phyloP scores from a whole-genome alignment of 495 filamentous ascomycete species.

The Cryomyces minteri region DNA sequence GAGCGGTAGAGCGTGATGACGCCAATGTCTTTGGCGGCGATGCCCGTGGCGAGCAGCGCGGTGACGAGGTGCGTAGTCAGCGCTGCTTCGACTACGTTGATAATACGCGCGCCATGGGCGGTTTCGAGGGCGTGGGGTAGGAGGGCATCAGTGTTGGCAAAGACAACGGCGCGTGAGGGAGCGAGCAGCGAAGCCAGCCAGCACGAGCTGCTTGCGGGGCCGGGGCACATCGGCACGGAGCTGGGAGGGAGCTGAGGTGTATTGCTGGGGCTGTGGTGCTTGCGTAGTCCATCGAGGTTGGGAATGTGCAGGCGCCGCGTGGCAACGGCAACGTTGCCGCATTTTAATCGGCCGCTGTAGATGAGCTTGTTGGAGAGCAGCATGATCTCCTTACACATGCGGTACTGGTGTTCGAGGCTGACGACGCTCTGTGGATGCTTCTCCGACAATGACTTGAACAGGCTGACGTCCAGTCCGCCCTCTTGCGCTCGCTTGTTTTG shows the following conservation, averaged over 20 bases:
- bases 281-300: constrained; percentile 29
- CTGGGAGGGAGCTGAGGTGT: constrained; percentile 11
- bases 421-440: constrained; percentile 71
- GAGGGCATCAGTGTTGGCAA: constrained; percentile 75
- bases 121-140: constrained; percentile 40
- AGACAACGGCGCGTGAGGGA: constrained; percentile 51
- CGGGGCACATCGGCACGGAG: constrained; percentile 27
- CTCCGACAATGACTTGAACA: constrained; percentile 87
- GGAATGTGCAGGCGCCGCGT: constrained; percentile 38
- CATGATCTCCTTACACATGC: constrained; percentile 97
- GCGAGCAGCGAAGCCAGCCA: constrained; percentile 68
- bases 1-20: constrained; percentile 97
- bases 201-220: constrained; percentile 34
- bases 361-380: constrained; percentile 81
- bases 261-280: constrained; percentile 30
- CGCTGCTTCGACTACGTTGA: constrained; percentile 62
- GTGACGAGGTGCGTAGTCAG: constrained; percentile 65
- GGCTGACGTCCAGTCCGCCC: constrained; percentile 77
- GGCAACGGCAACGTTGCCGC: constrained; percentile 62
- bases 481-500: constrained; percentile 74
- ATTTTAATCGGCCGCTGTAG: constrained; percentile 76
- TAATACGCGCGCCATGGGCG: constrained; percentile 61
- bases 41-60: constrained; percentile 51
- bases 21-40: constrained; percentile 64
- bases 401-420: constrained; percentile 87